Base-by-base conservation (phyloP, 1,284 basidiomycete genomes). In the Cystobasidium pallidum region DNA sequence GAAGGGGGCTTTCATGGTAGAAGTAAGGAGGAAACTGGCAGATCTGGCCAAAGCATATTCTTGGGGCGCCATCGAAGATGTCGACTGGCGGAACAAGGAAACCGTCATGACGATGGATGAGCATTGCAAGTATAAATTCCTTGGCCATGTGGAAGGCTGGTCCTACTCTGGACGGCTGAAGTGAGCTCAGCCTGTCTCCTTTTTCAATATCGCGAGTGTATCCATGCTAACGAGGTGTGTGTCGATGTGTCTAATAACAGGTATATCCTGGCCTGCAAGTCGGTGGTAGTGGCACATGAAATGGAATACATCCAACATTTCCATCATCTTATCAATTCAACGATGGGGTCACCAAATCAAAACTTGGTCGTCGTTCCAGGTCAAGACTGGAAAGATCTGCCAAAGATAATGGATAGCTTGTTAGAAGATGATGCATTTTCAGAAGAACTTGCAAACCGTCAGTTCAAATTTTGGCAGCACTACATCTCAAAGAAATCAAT, bases 121-220 rank as follows among this genome's bases (percentile, higher is more conserved):
- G 57, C 81, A 82, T 62, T 82, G 81, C 71, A 74, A 79, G 24
- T 82, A 80, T 73, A 77, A 77, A 63, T 82, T 77, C 73, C 73
- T 81, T 39, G 79, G 77, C 1, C 81, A 82, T 66, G 79, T 79
- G 4, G 81, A 82, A 74, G 81, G 81, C 13, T 78, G 74, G 61
- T 79, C 80, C 0, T 81, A 81, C 73, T 78, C 77, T 28, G 81
- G 81, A 1, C 73, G 81, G 2, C 75, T 81, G 28, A 82, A 81
- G 78, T 79, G 59, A 71, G 77, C 49, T 51, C 75, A 19, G 17
- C n/a, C 77, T n/a, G n/a, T n/a, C n/a, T n/a, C n/a, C n/a, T n/a
- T n/a, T n/a, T n/a, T n/a, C n/a, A n/a, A n/a, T n/a, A n/a, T n/a
- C n/a, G n/a, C n/a, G n/a, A n/a, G n/a, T n/a, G n/a, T n/a, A n/a